These are phyloP conservation scores for Picea sitchensis DNA, from an alignment of 75 land plant species.

Conservation along the genomic window DNA sequence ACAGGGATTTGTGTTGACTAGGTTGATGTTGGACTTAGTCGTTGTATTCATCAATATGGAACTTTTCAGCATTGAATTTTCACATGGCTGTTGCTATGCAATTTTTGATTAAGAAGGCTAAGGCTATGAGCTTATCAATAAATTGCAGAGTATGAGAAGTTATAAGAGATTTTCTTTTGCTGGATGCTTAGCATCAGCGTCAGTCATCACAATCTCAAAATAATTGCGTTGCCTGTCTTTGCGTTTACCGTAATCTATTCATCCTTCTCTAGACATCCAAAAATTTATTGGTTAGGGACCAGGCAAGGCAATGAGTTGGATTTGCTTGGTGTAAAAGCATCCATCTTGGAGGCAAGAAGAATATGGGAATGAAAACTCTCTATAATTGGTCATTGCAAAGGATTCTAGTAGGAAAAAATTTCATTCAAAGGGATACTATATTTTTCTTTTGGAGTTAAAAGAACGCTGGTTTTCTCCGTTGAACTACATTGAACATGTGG, in stretches of 20 bases:
- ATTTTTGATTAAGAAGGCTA: neutral
- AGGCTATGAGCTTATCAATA: neutral
- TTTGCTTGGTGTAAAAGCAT: neutral
- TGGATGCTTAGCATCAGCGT: neutral
- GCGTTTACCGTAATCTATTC: neutral
- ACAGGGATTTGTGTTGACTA: constrained; percentile 7
- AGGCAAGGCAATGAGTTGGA: neutral
- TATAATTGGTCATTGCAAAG: no score
- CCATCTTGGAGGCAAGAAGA: neutral
- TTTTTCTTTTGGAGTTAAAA: no score
- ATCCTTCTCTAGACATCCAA: neutral
- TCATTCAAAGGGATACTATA: no score
- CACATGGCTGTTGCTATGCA: neutral
- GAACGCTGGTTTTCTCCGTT: no score
- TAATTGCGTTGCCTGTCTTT: neutral
- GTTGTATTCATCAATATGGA: neutral
- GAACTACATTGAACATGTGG: no score
- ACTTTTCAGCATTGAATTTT: neutral
- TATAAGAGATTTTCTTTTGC: neutral
- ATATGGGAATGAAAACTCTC: neutral
- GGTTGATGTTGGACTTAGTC: neutral
- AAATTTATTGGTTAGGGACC: neutral
- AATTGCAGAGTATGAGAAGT: neutral
- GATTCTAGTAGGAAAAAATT: no score
- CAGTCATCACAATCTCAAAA: neutral